phyloP scores from a whole-genome alignment of 371 early-diverging fungal genomes.

The Rhizopus sp. region DNA sequence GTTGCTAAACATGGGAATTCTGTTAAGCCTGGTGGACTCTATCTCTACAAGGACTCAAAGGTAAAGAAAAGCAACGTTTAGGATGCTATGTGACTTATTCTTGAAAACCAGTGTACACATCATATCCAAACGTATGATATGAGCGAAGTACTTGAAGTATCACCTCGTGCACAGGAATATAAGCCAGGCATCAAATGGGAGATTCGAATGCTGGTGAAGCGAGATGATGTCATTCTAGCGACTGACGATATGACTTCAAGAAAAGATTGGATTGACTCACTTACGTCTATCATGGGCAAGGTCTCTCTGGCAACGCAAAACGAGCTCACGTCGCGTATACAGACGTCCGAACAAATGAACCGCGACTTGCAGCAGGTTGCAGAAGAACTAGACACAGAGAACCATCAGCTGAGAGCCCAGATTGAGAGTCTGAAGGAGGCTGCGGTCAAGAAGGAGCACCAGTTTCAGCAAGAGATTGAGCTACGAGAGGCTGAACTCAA shows the following conservation, averaged over 20 bases:
- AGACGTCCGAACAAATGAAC: constrained; percentile 41
- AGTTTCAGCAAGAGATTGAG: constrained; percentile 19
- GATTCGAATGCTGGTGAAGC: constrained; percentile 43
- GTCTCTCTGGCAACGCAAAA: constrained; percentile 51
- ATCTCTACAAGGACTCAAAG: constrained; percentile 53
- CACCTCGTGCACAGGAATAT: constrained; percentile 48
- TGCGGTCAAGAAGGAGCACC: constrained; percentile 17
- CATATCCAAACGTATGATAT: constrained; percentile 56
- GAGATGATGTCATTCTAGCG: constrained; percentile 45
- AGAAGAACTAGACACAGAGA: constrained; percentile 33
- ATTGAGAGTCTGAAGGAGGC: constrained; percentile 26
- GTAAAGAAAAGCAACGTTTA: constrained; percentile 15
- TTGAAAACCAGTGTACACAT: constrained; percentile 31
- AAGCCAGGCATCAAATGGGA: constrained; percentile 50
- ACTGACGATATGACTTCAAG: constrained; percentile 46
- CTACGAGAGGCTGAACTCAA: constrained; percentile 31
- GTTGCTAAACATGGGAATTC: constrained; percentile 58
- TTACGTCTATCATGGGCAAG: constrained; percentile 56
- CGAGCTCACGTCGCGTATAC: constrained; percentile 42
- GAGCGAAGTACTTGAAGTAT: constrained; percentile 52
- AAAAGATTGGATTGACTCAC: constrained; percentile 49
- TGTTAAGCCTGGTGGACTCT: constrained; percentile 48
- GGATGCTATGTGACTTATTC: background rate
- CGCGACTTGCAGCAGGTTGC: constrained; percentile 35
- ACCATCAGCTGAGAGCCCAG: constrained; percentile 31